Base-by-base conservation (phyloP, 805 yeast genomes). In the Teunomyces lycoperdinae region DNA sequence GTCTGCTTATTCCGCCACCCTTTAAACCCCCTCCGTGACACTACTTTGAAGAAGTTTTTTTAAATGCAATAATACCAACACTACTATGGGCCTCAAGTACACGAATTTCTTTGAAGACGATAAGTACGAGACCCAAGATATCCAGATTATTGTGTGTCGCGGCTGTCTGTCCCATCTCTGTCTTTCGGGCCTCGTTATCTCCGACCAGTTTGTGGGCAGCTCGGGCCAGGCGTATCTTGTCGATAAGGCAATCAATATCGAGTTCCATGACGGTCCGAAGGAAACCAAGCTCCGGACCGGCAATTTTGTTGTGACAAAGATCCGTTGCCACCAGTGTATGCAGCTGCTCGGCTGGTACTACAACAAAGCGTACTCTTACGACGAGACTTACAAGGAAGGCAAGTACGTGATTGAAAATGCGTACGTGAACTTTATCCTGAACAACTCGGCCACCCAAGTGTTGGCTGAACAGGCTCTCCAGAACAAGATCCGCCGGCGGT, bases 221-320 rank as follows among this genome's bases (percentile, higher is more conserved):
- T 62, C 68, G 9, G 77, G 77, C 3, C 67, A 67, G 4, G 78
- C 78, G 5, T 68, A 61, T 44, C 56, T 73, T 38, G 78, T 73
- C 16, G 74, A 71, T 39, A 59, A 56, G 48, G 57, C 72, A 27
- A 72, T 73, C 49, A 73, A 73, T 50, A 58, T 57, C 46, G 58
- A 54, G 40, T 52, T 61, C 3, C 73, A 67, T 28, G 47, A 54
- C 13, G 44, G 44, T 10, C 58, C 63, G 16, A 62, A 61, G 38
- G 71, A 71, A 49, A 62, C 71, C 4, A 56, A 58, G 32, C 72
- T 73, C 76, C 62, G 53, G 10, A 73, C 77, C 11, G 78, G 78
- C 10, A 53, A 50, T 11, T 73, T 71, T 50, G 50, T 69, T 16
- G 67, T 71, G 39, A 61, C 63, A 49, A 66, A 68, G 46, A 66